Percentiles rank a stretch among this genome's conserved stretches.
These are phyloP conservation scores for Myxozyma kluyveri DNA, from an alignment of 805 yeast species.

Conservation along the genomic window DNA sequence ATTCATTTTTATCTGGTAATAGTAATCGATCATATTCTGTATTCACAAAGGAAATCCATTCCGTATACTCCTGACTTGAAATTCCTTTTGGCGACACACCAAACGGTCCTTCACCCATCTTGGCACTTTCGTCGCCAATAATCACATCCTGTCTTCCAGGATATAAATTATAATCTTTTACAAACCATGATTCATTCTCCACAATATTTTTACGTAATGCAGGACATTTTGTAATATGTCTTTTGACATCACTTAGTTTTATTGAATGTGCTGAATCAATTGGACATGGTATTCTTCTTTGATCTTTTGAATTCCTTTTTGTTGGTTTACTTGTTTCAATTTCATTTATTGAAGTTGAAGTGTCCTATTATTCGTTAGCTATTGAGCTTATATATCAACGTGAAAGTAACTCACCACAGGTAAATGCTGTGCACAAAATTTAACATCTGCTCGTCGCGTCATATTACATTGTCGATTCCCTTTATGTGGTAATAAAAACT, in stretches of 20 bases:
- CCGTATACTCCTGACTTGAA: constrained; percentile 6
- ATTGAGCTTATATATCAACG: no score
- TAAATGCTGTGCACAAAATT: constrained; percentile 65
- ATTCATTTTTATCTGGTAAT: background rate
- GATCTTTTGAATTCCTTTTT: no score
- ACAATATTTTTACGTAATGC: constrained; percentile 16
- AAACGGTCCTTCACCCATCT: background rate
- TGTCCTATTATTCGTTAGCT: no score
- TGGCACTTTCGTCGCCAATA: no score
- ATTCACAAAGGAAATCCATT: constrained; percentile 9
- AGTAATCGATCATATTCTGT: constrained; percentile 14
- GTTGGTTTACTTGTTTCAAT: no score
- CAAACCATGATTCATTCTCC: constrained; percentile 25
- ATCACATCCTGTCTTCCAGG: no score
- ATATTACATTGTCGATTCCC: constrained; percentile 60
- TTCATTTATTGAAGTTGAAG: no score
- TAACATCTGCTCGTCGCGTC: constrained; percentile 50
- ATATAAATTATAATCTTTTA: constrained; percentile 6
- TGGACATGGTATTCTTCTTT: no score
- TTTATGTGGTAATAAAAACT: constrained; percentile 45
- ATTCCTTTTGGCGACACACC: background rate
- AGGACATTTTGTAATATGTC: constrained; percentile 21
- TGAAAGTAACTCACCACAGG: constrained; percentile 20
- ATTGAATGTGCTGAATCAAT: constrained; percentile 21
- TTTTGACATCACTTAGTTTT: constrained; percentile 18